Evolutionary conservation across 345 rosid genomes (phyloP).

Genomic region (Aegle marmelos): DNA sequence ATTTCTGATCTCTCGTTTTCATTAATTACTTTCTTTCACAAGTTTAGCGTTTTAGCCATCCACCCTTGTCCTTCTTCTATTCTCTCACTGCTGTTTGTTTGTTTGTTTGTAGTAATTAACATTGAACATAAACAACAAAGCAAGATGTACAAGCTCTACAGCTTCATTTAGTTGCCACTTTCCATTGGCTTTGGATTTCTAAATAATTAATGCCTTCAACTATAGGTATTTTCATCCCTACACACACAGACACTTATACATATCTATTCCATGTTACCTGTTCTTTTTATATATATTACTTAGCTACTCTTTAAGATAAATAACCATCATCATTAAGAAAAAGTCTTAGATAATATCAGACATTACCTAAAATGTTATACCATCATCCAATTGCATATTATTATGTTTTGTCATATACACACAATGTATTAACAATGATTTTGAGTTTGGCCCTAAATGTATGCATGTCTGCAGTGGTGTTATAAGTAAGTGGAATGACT

Average conservation of each 20-base stretch:
- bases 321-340: too few species aligned
- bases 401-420: background rate
- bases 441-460: background rate
- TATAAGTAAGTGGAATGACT: conserved; percentile 46
- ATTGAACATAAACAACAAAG: background rate
- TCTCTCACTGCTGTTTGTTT: background rate
- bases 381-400: background rate
- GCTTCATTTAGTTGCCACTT: background rate
- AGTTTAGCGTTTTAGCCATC: background rate
- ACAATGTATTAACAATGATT: background rate
- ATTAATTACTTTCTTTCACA: conserved; percentile 1
- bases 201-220: background rate
- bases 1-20: conserved; percentile 13
- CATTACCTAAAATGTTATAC: too few species aligned
- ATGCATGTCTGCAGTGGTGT: conserved; percentile 23
- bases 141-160: background rate
- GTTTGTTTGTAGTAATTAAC: background rate
- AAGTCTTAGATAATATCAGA: too few species aligned
- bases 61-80: too few species aligned
- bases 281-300: too few species aligned
- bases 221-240: too few species aligned
- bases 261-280: too few species aligned
- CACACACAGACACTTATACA: too few species aligned
- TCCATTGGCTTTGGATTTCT: background rate
- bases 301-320: too few species aligned